Evolutionary conservation across 2,329 filamentous ascomycete genomes (phyloP).

Genomic region (Scedosporium aurantiacum): DNA sequence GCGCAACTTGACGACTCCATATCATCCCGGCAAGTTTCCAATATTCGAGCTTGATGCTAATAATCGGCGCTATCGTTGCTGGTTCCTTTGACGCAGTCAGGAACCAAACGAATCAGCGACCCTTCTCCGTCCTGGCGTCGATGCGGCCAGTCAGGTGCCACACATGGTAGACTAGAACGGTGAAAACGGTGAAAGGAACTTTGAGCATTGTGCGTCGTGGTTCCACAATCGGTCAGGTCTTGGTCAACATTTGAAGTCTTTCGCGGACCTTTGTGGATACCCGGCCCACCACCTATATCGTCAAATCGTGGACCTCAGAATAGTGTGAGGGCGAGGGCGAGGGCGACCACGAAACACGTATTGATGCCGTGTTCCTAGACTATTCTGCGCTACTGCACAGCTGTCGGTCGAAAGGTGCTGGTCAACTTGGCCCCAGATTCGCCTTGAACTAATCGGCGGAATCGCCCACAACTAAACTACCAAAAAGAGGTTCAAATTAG

Average conservation of each 20-base stretch:
- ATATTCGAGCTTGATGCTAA: neutral
- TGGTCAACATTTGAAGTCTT: neutral
- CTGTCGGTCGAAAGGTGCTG: neutral
- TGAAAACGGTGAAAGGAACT: neutral
- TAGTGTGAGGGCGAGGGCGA: neutral
- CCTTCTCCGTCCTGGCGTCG: neutral
- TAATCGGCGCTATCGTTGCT: neutral
- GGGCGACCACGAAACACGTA: neutral
- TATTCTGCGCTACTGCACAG: neutral
- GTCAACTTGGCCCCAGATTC: neutral
- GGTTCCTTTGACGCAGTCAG: neutral
- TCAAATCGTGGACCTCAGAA: neutral
- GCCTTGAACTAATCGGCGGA: neutral
- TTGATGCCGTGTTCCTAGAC: neutral
- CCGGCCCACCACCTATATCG: neutral
- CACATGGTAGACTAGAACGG: neutral
- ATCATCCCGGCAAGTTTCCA: neutral
- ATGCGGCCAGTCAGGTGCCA: neutral
- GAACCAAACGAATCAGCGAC: conserved; percentile 1
- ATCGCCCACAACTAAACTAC: neutral
- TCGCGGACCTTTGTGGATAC: neutral
- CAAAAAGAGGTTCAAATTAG: neutral
- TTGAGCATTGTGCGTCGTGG: neutral
- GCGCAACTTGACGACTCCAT: neutral
- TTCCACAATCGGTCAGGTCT: neutral